phyloP scores from a whole-genome alignment of 257 asterid species.

The Scutellaria barbata region DNA sequence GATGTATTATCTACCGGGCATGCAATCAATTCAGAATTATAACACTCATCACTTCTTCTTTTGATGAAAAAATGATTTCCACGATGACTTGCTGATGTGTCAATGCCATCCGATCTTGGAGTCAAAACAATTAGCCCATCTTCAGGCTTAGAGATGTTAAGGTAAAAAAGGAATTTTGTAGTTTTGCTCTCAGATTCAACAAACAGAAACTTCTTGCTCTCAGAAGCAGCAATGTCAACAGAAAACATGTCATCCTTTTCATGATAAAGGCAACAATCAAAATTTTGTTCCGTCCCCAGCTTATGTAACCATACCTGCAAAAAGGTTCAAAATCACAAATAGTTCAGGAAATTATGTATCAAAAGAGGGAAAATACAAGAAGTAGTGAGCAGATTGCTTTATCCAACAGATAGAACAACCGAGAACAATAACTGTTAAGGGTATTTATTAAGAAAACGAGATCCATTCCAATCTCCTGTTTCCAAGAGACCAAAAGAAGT shows the following conservation, averaged over 20 bases:
- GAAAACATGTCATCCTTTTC: conserved; percentile 91
- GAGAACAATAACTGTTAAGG: not conserved
- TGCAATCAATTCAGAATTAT: conserved; percentile 81
- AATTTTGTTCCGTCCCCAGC: conserved; percentile 73
- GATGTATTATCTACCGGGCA: conserved; percentile 81
- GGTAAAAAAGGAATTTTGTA: conserved; percentile 82
- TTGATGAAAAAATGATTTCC: conserved; percentile 85
- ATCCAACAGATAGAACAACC: too few relatives aligned
- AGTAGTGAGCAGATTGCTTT: not conserved
- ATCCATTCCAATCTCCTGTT: conserved; percentile 8
- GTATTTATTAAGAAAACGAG: conserved; percentile 20
- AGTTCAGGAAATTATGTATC: conserved; percentile 18
- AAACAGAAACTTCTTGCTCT: conserved; percentile 88
- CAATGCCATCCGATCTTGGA: conserved; percentile 73
- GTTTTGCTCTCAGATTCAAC: conserved; percentile 81
- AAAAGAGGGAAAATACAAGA: conserved; percentile 1
- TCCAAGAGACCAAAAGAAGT: conserved; percentile 8
- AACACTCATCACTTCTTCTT: conserved; percentile 82
- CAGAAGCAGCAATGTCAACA: conserved; percentile 70
- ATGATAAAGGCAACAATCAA: conserved; percentile 81
- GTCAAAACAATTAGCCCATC: conserved; percentile 70
- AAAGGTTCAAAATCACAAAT: conserved; percentile 27
- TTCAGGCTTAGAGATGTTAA: conserved; percentile 71
- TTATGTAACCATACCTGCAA: conserved; percentile 87
- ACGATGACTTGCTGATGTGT: conserved; percentile 88